These are phyloP conservation scores for Leptographium lundbergii DNA, from an alignment of 2,329 filamentous ascomycete species.

Conservation along the genomic window DNA sequence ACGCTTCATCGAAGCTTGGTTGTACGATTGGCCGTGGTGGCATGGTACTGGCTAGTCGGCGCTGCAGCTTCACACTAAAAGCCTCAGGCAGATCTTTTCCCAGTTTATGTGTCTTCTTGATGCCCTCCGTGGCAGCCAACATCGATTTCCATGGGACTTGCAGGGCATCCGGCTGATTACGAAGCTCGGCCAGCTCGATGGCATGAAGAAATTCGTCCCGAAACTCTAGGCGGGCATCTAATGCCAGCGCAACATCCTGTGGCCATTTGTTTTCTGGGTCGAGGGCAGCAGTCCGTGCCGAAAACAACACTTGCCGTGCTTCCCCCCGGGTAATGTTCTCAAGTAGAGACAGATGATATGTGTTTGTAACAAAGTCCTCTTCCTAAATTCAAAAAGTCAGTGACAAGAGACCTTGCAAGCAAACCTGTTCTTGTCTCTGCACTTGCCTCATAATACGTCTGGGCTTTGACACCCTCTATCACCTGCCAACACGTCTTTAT, in stretches of 20 bases:
- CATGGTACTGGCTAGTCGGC: constrained; percentile 85
- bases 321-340: constrained; percentile 44
- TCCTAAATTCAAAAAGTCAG: constrained; percentile 42
- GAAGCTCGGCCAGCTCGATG: constrained; percentile 33
- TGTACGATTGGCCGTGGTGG: constrained; percentile 83
- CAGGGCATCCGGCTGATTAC: constrained; percentile 31
- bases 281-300: constrained; percentile 40
- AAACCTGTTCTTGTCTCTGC: not conserved
- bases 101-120: constrained; percentile 48
- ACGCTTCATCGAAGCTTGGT: constrained; percentile 58
- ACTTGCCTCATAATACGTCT: constrained; percentile 79
- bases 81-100: constrained; percentile 58
- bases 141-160: constrained; percentile 40
- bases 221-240: constrained; percentile 53
- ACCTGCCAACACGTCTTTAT: constrained; percentile 74
- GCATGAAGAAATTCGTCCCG: constrained; percentile 50
- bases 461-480: constrained; percentile 62
- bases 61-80: constrained; percentile 82
- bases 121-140: constrained; percentile 34
- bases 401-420: not conserved
- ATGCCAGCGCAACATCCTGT: constrained; percentile 35
- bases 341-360: constrained; percentile 70
- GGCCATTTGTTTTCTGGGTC: constrained; percentile 24
- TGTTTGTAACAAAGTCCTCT: constrained; percentile 91
- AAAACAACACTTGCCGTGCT: constrained; percentile 41